Conservation (phyloP, 2,329 filamentous ascomycete genomes). For the Paecilomyces formosus region DNA sequence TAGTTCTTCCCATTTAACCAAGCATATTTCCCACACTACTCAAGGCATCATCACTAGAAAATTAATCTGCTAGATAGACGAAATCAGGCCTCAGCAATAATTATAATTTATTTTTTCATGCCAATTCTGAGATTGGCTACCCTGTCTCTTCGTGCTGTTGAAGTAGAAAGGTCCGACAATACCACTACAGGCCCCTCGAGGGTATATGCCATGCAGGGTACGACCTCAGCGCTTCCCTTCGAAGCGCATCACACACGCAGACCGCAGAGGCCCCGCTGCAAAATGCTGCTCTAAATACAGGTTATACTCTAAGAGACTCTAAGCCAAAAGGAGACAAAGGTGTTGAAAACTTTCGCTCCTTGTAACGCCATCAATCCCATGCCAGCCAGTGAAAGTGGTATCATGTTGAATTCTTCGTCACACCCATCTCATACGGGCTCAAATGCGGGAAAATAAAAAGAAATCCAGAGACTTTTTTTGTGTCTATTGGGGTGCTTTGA, state of each 20-base stretch:
- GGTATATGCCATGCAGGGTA: not conserved
- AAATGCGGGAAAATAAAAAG: constrained; percentile 33
- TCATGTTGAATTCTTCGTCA: constrained; percentile 42
- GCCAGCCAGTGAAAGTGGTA: constrained; percentile 39
- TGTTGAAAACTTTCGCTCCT: constrained; percentile 37
- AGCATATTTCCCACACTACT: not conserved
- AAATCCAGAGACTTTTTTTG: constrained; percentile 19
- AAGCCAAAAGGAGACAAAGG: constrained; percentile 15
- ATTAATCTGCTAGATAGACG: not conserved
- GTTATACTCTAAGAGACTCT: constrained; percentile 3
- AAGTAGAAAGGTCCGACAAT: not conserved
- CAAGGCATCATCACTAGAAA: not conserved
- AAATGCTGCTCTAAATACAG: not conserved
- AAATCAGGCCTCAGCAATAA: not conserved
- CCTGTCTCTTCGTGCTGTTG: not conserved
- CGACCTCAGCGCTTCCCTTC: not conserved
- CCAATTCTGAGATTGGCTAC: not conserved
- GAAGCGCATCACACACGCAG: not conserved
- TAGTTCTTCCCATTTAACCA: not conserved
- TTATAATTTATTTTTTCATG: not conserved
- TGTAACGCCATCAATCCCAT: constrained; percentile 35
- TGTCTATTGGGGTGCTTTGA: constrained; percentile 38
- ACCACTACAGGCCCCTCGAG: not conserved
- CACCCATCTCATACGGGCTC: constrained; percentile 26
- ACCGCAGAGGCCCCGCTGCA: not conserved